Conservation (phyloP, 2,329 filamentous ascomycete species). For the Claviceps sp. region DNA sequence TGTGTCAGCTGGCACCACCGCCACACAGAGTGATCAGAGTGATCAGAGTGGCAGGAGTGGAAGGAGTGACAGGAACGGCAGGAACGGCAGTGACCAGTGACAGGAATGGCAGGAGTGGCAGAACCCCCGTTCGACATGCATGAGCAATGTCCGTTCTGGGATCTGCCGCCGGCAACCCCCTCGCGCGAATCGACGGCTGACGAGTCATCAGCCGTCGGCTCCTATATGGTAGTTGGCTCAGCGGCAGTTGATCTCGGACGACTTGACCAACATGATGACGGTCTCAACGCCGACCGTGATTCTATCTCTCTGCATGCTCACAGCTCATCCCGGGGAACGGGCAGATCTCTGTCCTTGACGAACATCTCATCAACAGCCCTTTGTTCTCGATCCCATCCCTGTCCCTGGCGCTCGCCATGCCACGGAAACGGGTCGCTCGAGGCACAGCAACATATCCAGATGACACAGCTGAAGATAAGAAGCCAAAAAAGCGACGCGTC, state of each 20-base stretch:
- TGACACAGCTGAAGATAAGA: background rate
- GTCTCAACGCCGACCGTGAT: background rate
- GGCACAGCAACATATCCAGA: background rate
- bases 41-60: background rate
- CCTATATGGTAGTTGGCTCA: too few relatives aligned
- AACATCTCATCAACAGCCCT: background rate
- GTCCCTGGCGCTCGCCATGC: conserved; percentile 18
- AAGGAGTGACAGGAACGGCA: background rate
- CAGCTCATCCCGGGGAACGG: background rate
- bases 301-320: background rate
- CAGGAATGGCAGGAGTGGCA: background rate
- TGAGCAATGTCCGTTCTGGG: background rate
- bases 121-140: background rate
- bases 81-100: background rate
- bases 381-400: background rate
- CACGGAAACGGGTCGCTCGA: conserved; percentile 23
- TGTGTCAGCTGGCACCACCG: background rate
- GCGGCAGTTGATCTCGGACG: too few relatives aligned
- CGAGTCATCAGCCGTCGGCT: too few relatives aligned
- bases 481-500: conserved; percentile 46
- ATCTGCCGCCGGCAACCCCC: background rate
- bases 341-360: background rate
- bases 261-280: background rate
- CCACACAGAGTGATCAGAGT: background rate
- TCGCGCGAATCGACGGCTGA: background rate